These are phyloP conservation scores for Ilex asprella DNA, from an alignment of 257 asterid genomes.

Conservation along the genomic window DNA sequence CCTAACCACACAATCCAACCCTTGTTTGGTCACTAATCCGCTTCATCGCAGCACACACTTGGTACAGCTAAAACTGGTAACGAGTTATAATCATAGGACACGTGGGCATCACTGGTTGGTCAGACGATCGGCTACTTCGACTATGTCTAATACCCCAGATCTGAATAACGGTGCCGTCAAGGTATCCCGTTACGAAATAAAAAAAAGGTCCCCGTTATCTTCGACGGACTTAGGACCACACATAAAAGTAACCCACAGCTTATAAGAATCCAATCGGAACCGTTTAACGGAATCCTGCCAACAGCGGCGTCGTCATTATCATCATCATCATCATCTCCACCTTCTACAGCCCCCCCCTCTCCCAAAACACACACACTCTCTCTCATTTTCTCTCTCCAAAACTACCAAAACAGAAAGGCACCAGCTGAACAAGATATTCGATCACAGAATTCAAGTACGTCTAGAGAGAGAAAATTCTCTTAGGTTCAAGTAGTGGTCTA, in stretches of 20 bases:
- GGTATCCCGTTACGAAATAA: background rate
- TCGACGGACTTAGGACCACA: background rate
- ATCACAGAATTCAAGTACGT: background rate
- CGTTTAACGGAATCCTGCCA: background rate
- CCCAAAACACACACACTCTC: background rate
- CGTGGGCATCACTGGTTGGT: no score
- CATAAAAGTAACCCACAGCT: background rate
- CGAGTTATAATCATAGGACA: no score
- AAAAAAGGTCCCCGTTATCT: background rate
- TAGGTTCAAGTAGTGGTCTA: background rate
- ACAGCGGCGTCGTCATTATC: background rate
- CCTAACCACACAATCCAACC: no score
- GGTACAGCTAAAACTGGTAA: no score
- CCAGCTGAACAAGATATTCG: background rate
- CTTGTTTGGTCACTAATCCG: no score
- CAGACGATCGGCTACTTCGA: no score
- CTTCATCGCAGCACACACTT: no score
- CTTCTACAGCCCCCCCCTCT: no score
- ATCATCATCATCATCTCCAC: no score
- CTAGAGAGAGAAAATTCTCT: background rate
- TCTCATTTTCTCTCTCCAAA: background rate
- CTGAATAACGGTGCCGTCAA: background rate
- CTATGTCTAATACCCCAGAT: no score
- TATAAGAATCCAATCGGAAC: background rate
- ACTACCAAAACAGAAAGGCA: background rate